Evolutionary conservation across 1,139 yeast genomes (phyloP).

Genomic region (Pichia cactophila): DNA sequence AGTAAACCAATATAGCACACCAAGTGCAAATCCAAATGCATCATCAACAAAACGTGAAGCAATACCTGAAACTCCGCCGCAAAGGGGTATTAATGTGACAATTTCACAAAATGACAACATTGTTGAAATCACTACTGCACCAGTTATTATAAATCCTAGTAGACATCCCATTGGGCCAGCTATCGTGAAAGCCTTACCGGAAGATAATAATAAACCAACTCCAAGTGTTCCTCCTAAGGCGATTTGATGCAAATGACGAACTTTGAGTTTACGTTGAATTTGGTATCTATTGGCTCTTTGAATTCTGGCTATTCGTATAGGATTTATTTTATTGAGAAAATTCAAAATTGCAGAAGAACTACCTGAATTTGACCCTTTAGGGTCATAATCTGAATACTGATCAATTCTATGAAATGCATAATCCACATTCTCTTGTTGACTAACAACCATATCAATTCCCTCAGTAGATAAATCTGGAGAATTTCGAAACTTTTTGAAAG

Average conservation of each 20-base stretch:
- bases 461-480: neutral
- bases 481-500: slow-evolving; percentile 7
- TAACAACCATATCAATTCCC: slow-evolving; percentile 23
- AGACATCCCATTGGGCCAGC: slow-evolving; percentile 82
- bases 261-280: slow-evolving; percentile 50
- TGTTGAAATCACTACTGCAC: slow-evolving; percentile 59
- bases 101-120: slow-evolving; percentile 78
- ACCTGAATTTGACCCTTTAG: slow-evolving; percentile 1
- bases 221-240: slow-evolving; percentile 81
- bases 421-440: slow-evolving; percentile 25
- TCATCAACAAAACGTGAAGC: slow-evolving; percentile 78
- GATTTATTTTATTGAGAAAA: slow-evolving; percentile 10
- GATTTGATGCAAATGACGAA: slow-evolving; percentile 72
- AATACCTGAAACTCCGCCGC: slow-evolving; percentile 71
- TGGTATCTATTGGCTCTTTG: slow-evolving; percentile 23
- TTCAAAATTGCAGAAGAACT: neutral
- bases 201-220: slow-evolving; percentile 67
- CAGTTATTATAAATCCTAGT: slow-evolving; percentile 62
- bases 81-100: slow-evolving; percentile 75
- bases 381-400: slow-evolving; percentile 11
- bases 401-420: slow-evolving; percentile 22
- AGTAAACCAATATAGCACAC: slow-evolving; percentile 70
- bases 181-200: slow-evolving; percentile 71
- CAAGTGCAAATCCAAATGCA: slow-evolving; percentile 78
- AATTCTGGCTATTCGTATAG: slow-evolving; percentile 12